phyloP scores from a whole-genome alignment of 2,329 filamentous ascomycete species.

The Paecilomyces formosus region DNA sequence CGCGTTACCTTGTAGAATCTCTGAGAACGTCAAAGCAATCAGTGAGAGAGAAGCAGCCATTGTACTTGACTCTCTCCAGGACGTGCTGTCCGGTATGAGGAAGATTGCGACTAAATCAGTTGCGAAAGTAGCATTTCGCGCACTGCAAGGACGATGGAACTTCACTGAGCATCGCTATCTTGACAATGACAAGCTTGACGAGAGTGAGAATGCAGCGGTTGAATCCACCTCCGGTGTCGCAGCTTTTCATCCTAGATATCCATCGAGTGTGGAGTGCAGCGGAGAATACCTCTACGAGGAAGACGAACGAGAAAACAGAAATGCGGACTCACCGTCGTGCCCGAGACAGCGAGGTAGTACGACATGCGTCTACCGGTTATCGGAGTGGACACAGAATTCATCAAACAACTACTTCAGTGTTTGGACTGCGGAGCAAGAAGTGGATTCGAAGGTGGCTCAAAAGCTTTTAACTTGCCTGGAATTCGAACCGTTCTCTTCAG shows the following conservation, averaged over 20 bases:
- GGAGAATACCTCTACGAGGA: constrained; percentile 28
- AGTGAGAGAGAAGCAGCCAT: constrained; percentile 34
- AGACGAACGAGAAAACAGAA: not conserved
- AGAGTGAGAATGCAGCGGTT: constrained; percentile 37
- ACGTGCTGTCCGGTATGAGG: constrained; percentile 31
- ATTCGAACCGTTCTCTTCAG: not conserved
- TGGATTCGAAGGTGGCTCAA: not conserved
- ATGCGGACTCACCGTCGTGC: not conserved
- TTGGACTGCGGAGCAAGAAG: not conserved
- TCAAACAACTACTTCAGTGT: not conserved
- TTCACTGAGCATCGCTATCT: constrained; percentile 43
- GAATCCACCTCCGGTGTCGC: constrained; percentile 57
- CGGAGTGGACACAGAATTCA: not conserved
- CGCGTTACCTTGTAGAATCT: constrained; percentile 20
- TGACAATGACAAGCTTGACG: constrained; percentile 40
- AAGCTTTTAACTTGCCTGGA: not conserved
- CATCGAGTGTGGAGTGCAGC: constrained; percentile 39
- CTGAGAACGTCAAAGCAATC: constrained; percentile 13
- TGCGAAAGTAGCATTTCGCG: constrained; percentile 60
- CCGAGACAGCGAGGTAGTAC: not conserved
- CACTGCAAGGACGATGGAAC: constrained; percentile 62
- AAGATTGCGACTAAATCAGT: constrained; percentile 45
- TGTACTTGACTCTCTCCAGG: constrained; percentile 42
- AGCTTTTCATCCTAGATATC: constrained; percentile 55
- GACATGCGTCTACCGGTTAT: not conserved